A percentile compares a stretch with the other conserved stretches of the same genome.
Conservation (phyloP, 768 basidiomycete genomes). For the Russula virescens region DNA sequence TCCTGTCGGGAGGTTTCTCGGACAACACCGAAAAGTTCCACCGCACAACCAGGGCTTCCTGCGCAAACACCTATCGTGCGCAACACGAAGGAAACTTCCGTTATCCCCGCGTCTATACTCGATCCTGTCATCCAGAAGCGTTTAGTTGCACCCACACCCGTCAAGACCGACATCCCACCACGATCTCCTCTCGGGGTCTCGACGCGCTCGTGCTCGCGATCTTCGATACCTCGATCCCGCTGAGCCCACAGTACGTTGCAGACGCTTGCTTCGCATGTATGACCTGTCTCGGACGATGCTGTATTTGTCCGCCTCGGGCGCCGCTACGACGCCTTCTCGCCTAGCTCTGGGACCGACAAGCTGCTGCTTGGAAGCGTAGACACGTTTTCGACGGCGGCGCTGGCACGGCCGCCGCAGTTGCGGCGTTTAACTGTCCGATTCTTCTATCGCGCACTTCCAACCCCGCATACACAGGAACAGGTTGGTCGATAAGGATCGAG, state of each 20-base stretch:
- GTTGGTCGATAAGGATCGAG: conserved; percentile 49
- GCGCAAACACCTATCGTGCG: conserved; percentile 39
- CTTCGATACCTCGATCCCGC: conserved; percentile 48
- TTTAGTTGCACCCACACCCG: conserved; percentile 23
- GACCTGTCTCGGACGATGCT: conserved; percentile 50
- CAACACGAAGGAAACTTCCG: conserved; percentile 28
- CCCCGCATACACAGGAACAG: conserved; percentile 63
- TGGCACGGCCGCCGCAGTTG: conserved; percentile 23
- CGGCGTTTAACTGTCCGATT: conserved; percentile 46
- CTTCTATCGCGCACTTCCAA: conserved; percentile 53
- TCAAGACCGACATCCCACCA: background rate
- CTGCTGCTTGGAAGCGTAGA: conserved; percentile 37
- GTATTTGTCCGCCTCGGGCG: conserved; percentile 53
- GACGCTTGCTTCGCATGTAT: conserved; percentile 62
- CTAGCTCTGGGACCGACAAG: conserved; percentile 49
- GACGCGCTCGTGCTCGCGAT: conserved; percentile 43
- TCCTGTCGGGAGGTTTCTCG: background rate
- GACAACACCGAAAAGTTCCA: background rate
- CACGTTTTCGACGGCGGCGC: conserved; percentile 44
- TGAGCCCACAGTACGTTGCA: too few species aligned
- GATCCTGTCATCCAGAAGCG: conserved; percentile 60
- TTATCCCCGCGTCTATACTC: conserved; percentile 71
- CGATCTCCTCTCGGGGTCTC: conserved; percentile 5
- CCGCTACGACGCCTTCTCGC: conserved; percentile 42
- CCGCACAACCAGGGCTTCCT: conserved; percentile 20